Conservation (phyloP, 2,329 filamentous ascomycete species). For the Colletotrichum eremochloae region DNA sequence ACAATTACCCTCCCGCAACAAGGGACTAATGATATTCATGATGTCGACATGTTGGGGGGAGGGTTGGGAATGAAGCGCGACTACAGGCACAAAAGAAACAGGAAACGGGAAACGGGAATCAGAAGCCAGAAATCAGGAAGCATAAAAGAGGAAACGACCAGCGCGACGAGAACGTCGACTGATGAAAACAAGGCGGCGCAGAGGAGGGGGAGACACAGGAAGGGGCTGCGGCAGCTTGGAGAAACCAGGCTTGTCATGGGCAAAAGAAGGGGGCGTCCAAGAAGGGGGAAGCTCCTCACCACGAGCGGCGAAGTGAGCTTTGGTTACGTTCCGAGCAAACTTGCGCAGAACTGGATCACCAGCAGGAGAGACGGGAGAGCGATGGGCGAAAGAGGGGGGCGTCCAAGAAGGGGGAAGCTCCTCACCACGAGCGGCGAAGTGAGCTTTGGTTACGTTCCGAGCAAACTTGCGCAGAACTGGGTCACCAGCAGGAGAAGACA, state of each 20-base stretch:
- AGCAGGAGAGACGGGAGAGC: too few relatives aligned
- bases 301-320: slow-evolving; percentile 1
- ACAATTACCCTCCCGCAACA: slow-evolving; percentile 14
- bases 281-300: slow-evolving; percentile 10
- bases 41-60: background rate
- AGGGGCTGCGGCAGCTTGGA: background rate
- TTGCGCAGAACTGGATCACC: background rate
- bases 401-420: slow-evolving; percentile 5
- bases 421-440: slow-evolving; percentile 12
- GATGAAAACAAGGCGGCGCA: background rate
- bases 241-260: slow-evolving; percentile 2
- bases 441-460: background rate
- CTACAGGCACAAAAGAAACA: background rate
- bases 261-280: slow-evolving; percentile 9
- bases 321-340: slow-evolving; percentile 8
- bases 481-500: background rate
- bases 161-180: slow-evolving; percentile 6
- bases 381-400: slow-evolving; percentile 1
- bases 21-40: background rate
- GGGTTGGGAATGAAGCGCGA: background rate
- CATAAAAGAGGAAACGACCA: background rate
- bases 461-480: slow-evolving; percentile 10
- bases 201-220: background rate
- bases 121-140: background rate
- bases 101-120: background rate